Conservation (phyloP, 345 rosid genomes). For the Orychophragmus violaceus region DNA sequence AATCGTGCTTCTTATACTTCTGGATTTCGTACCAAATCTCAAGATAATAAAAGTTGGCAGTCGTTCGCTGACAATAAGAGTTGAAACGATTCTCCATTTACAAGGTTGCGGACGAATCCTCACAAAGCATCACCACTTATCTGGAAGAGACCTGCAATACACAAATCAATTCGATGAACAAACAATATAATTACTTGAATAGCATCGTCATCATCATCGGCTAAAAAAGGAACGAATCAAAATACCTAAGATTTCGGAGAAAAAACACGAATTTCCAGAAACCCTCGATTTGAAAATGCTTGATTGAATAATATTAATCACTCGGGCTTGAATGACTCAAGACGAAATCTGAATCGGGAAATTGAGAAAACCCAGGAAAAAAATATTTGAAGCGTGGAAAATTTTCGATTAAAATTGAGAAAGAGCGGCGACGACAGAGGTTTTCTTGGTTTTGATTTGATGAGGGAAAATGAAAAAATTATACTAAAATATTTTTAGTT, state of each 20-base stretch:
- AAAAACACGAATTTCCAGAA: background rate
- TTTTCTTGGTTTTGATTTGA: constrained; percentile 15
- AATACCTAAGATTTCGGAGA: constrained; percentile 6
- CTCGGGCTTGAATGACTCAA: background rate
- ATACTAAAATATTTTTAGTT: background rate
- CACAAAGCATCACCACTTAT: constrained; percentile 19
- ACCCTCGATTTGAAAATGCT: too few species aligned
- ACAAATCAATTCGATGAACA: constrained; percentile 6
- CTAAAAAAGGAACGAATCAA: background rate
- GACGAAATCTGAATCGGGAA: constrained; percentile 10
- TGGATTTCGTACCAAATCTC: constrained; percentile 31
- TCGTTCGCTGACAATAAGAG: constrained; percentile 20
- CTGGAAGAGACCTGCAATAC: constrained; percentile 2
- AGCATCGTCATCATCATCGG: background rate
- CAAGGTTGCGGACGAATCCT: constrained; percentile 18
- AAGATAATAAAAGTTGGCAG: constrained; percentile 23
- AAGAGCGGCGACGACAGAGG: constrained; percentile 3
- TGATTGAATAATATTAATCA: too few species aligned
- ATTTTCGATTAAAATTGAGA: background rate
- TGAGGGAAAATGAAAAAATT: constrained; percentile 5
- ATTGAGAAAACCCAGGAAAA: background rate
- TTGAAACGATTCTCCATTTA: constrained; percentile 26
- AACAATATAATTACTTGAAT: background rate
- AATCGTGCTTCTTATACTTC: constrained; percentile 18
- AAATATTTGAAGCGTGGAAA: background rate